Conservation (phyloP, 176 grass and related monocot species). For the Raddia guianensis region DNA sequence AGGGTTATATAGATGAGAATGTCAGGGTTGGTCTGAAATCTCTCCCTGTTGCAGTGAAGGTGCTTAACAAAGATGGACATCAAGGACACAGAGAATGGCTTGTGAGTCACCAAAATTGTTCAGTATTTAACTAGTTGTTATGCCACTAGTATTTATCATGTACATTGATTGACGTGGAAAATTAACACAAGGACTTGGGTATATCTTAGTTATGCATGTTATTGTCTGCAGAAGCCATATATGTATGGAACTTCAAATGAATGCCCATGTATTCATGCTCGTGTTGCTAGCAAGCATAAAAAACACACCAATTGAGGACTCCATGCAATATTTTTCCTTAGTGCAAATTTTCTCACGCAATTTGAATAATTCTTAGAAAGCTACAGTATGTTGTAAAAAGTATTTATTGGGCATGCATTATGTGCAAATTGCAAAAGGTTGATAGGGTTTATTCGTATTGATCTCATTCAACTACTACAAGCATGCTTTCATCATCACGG, state of each 20-base stretch:
- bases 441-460: background rate
- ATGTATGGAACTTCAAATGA: background rate
- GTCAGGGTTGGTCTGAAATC: conserved; percentile 93
- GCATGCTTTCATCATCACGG: background rate
- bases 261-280: background rate
- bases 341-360: conserved; percentile 1
- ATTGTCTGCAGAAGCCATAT: background rate
- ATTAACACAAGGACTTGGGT: conserved; percentile 1
- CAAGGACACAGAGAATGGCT: conserved; percentile 99
- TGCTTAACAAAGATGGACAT: conserved; percentile 97
- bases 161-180: conserved; percentile 23
- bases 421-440: conserved; percentile 2
- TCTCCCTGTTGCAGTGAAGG: conserved; percentile 94
- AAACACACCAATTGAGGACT: background rate
- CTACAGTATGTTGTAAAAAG: conserved; percentile 16
- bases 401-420: conserved; percentile 23
- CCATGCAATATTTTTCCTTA: conserved; percentile 26
- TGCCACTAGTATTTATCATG: background rate
- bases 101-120: conserved; percentile 72
- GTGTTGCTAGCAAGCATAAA: conserved; percentile 21
- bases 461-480: background rate
- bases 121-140: background rate
- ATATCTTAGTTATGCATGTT: conserved; percentile 12
- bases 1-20: conserved; percentile 99
- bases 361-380: conserved; percentile 13